phyloP scores from a whole-genome alignment of 148 eudicot genomes.

The Vaccinium vitisidaea region DNA sequence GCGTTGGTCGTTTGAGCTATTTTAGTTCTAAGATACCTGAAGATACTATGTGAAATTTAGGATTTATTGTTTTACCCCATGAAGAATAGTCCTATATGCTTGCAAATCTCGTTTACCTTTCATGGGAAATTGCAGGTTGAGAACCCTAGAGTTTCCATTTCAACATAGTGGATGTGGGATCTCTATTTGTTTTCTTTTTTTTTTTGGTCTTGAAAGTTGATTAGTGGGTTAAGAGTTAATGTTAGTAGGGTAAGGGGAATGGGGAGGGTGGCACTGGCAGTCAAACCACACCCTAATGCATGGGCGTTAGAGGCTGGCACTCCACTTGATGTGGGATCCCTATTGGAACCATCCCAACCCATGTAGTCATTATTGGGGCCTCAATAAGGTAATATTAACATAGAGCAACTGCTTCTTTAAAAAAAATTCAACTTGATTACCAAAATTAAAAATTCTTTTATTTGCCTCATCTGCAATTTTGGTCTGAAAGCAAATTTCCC shows the following conservation, averaged over 20 bases:
- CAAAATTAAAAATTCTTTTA: background rate
- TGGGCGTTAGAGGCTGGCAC: background rate
- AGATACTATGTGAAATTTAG: background rate
- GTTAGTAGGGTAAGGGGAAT: background rate
- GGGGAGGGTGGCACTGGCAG: background rate
- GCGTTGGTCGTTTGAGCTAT: conserved; percentile 4
- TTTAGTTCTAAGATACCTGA: background rate
- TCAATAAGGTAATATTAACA: background rate
- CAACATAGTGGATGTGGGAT: background rate
- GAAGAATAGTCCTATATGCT: background rate
- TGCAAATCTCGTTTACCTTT: background rate
- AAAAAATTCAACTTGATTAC: too few relatives aligned
- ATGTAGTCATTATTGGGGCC: background rate
- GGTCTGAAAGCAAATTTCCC: background rate
- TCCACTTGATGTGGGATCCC: background rate
- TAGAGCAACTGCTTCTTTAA: conserved; percentile 2
- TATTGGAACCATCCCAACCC: background rate
- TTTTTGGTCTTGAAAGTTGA: background rate
- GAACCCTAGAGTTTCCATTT: background rate
- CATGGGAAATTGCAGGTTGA: background rate
- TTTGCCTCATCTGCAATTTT: background rate
- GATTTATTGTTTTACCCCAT: background rate
- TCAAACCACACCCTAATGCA: background rate
- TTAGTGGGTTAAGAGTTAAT: background rate
- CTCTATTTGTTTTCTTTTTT: background rate